Base-by-base conservation (phyloP, 2,329 filamentous ascomycete species). In the Epichloe amarillans region DNA sequence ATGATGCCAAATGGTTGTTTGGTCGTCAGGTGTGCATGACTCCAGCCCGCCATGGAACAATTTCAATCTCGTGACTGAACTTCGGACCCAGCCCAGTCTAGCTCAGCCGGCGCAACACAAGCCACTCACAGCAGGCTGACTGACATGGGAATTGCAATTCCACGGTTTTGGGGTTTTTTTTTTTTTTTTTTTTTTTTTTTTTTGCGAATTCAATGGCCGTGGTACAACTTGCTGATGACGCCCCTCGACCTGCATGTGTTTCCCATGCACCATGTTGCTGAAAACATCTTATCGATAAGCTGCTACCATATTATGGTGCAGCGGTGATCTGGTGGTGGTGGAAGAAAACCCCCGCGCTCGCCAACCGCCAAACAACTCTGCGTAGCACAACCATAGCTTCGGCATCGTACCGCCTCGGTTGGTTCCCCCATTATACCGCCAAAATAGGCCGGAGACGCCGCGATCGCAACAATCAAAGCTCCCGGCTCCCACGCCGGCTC, bases 371-470 rank as follows among this genome's bases (percentile, higher is more conserved):
- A 30, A 30, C 26, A 30, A 30, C 26, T 10, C 8, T 3, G n/a
- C n/a, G n/a, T n/a, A 30, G 26, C 26, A 38, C 12, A 10, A 38
- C 6, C 17, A 21, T 12, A 37, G 14, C 19, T 21, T 33, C 21
- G 19, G 30, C 33, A 37, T 17, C 7, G 26, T 10, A 30, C 8
- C 2, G 26, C 26, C 2, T 30, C 26, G 26, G 26, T 30, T 30
- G 26, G 10, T 30, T 30, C 26, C 26, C 26, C 7, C 26, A 10
- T 30, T 10, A 30, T 1, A 30, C 37, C 61, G 62, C 58, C 61
- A 69, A 57, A 52, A 70, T 70, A 69, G 67, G 66, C 60, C 66
- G 67, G 55, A 62, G 64, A 59, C 65, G 62, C 52, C 65, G 64
- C 53, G 57, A 64, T 50, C 63, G 63, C 45, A 61, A 68, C 51